Percentiles rank a stretch among this genome's conserved stretches.
Evolutionary conservation across 139 green algal species (phyloP).

Genomic region (Asterochloris sp.): DNA sequence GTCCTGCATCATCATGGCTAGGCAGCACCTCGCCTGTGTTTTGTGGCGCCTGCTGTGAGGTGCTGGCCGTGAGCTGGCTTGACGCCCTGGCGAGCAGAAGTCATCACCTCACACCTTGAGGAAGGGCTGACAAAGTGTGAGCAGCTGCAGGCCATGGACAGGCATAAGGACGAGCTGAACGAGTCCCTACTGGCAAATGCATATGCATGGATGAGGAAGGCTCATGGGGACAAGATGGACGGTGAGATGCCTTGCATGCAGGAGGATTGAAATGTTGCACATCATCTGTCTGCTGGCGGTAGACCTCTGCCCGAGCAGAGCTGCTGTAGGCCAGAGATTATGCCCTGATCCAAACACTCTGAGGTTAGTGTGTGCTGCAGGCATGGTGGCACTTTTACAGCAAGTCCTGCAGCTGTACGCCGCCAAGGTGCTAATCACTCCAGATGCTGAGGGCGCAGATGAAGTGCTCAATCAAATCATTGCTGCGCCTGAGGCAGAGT

Average conservation of each 20-base stretch:
- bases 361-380: conserved; percentile 2
- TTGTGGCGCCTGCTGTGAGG: too few species aligned
- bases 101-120: background rate
- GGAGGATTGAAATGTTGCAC: background rate
- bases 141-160: conserved; percentile 30
- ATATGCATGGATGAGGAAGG: conserved; percentile 90
- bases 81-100: background rate
- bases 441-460: background rate
- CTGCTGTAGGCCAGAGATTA: too few species aligned
- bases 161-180: conserved; percentile 43
- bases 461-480: conserved; percentile 44
- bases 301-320: background rate
- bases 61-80: background rate
- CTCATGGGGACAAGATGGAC: conserved; percentile 67
- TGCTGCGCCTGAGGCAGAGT: conserved; percentile 58
- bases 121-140: background rate
- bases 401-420: conserved; percentile 89
- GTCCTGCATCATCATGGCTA: too few species aligned
- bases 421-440: conserved; percentile 43
- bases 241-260: conserved; percentile 23
- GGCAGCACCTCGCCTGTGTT: too few species aligned
- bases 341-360: too few species aligned
- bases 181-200: conserved; percentile 84
- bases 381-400: conserved; percentile 82
- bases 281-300: background rate